Conservation (phyloP, 2,329 filamentous ascomycete species). For the Macroventuria anomochaeta region DNA sequence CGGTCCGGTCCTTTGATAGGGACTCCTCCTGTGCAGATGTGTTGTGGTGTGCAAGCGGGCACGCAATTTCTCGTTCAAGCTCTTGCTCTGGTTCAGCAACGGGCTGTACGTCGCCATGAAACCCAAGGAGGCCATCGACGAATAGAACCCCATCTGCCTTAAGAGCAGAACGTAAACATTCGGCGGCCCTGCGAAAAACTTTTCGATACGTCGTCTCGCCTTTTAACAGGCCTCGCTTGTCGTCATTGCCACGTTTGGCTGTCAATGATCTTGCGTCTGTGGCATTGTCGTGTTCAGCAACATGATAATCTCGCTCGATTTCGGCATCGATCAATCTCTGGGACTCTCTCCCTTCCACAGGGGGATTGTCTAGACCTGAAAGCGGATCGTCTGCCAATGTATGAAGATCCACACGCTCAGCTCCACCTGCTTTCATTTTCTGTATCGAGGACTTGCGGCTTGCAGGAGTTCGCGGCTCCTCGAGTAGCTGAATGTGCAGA, state of each 20-base stretch:
- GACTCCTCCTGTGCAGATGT: not conserved
- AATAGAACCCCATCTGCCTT: conserved; percentile 25
- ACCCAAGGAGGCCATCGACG: conserved; percentile 23
- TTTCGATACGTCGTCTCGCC: conserved; percentile 22
- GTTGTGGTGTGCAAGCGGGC: not conserved
- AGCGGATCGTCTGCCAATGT: not conserved
- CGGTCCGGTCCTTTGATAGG: too few relatives aligned
- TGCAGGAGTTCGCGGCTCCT: conserved; percentile 1
- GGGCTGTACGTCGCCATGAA: conserved; percentile 20
- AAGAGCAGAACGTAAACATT: conserved; percentile 18
- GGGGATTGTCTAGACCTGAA: not conserved
- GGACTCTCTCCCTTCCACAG: conserved; percentile 1
- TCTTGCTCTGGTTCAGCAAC: conserved; percentile 21
- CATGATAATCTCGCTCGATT: not conserved
- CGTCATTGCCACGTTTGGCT: not conserved
- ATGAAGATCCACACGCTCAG: not conserved
- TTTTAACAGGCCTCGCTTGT: not conserved
- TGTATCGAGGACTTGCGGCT: not conserved
- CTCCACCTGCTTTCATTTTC: not conserved
- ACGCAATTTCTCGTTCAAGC: conserved; percentile 11
- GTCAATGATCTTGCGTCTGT: not conserved
- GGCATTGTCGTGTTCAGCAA: not conserved
- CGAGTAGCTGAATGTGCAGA: not conserved
- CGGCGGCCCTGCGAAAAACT: conserved; percentile 22
- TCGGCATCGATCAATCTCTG: not conserved